Conservation (phyloP, 2,329 filamentous ascomycete species). For the Domatiomyces catenatus region DNA sequence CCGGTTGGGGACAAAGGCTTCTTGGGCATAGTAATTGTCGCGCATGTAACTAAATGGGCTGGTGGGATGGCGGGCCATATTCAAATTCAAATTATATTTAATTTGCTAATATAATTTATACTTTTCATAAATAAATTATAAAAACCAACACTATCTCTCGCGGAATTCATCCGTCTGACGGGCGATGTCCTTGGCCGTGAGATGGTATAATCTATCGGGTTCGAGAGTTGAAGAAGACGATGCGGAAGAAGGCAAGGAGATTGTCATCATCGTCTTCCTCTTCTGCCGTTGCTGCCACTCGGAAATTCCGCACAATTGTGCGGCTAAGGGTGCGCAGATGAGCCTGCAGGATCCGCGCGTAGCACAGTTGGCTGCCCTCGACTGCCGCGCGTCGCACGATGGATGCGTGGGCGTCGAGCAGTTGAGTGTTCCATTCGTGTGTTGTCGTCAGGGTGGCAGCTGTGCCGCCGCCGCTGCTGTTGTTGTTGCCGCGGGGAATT, state of each 20-base stretch:
- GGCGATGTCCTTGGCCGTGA: slow-evolving; percentile 12
- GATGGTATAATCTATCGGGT: slow-evolving; percentile 10
- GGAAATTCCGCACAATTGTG: slow-evolving; percentile 11
- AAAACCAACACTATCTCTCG: too few species aligned
- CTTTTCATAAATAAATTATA: too few species aligned
- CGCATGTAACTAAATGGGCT: slow-evolving; percentile 15
- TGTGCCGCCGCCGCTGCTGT: too few species aligned
- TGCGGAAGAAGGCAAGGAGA: too few species aligned
- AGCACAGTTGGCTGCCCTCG: slow-evolving; percentile 3
- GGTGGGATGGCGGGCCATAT: slow-evolving; percentile 14
- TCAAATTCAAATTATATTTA: too few species aligned
- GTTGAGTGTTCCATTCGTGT: slow-evolving; percentile 14
- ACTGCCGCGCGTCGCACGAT: slow-evolving; percentile 12
- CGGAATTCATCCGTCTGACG: too few species aligned
- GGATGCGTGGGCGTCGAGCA: slow-evolving; percentile 10
- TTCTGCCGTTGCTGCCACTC: slow-evolving; percentile 9
- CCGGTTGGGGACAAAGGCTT: slow-evolving; percentile 15
- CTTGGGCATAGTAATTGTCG: slow-evolving; percentile 16
- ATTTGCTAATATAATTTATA: too few species aligned
- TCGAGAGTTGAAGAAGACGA: background rate
- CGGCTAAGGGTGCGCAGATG: slow-evolving; percentile 13
- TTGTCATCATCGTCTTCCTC: too few species aligned
- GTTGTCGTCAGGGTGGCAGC: background rate
- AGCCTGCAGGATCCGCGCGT: slow-evolving; percentile 13
- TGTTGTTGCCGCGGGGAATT: slow-evolving; percentile 11